Conservation (phyloP, 495 filamentous ascomycete genomes). For the Zalerion maritima region DNA sequence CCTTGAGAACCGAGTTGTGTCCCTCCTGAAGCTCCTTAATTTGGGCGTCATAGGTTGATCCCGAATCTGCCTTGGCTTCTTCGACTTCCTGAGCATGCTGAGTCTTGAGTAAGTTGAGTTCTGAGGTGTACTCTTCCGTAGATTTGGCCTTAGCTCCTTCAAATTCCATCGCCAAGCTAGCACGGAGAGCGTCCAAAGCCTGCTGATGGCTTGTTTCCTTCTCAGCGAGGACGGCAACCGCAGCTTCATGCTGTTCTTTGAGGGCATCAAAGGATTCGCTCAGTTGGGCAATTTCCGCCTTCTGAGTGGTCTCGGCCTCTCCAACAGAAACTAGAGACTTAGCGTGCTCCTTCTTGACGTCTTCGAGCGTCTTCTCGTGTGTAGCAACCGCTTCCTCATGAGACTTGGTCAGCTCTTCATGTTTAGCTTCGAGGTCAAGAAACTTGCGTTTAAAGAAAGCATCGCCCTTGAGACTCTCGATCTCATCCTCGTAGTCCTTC, state of each 20-base stretch:
- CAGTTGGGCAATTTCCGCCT: no score
- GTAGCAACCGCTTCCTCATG: slow-evolving; percentile 21
- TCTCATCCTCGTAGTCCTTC: slow-evolving; percentile 39
- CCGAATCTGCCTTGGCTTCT: slow-evolving; percentile 24
- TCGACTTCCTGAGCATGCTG: slow-evolving; percentile 33
- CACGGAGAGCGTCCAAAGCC: slow-evolving; percentile 26
- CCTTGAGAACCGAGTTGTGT: slow-evolving; percentile 22
- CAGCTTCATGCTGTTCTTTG: slow-evolving; percentile 19
- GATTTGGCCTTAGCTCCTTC: slow-evolving; percentile 26
- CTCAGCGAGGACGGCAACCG: slow-evolving; percentile 21
- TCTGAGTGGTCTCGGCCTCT: no score
- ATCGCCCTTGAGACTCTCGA: slow-evolving; percentile 40
- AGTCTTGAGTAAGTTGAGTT: slow-evolving; percentile 29
- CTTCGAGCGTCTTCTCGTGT: slow-evolving; percentile 25
- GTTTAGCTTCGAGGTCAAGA: slow-evolving; percentile 31
- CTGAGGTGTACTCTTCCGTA: slow-evolving; percentile 18
- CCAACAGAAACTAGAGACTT: no score
- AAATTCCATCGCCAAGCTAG: slow-evolving; percentile 30
- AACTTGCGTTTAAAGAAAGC: slow-evolving; percentile 40
- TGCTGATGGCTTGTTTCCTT: slow-evolving; percentile 28
- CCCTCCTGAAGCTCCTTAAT: slow-evolving; percentile 25
- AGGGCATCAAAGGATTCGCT: slow-evolving; percentile 26
- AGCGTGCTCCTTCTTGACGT: slow-evolving; percentile 21
- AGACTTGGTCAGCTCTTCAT: slow-evolving; percentile 25
- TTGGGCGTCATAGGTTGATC: slow-evolving; percentile 20